Evolutionary conservation across 352 stramenopile species (phyloP), one percentile per base, ranked within the genome.

Genomic region (Globisporangium viniferum): DNA sequence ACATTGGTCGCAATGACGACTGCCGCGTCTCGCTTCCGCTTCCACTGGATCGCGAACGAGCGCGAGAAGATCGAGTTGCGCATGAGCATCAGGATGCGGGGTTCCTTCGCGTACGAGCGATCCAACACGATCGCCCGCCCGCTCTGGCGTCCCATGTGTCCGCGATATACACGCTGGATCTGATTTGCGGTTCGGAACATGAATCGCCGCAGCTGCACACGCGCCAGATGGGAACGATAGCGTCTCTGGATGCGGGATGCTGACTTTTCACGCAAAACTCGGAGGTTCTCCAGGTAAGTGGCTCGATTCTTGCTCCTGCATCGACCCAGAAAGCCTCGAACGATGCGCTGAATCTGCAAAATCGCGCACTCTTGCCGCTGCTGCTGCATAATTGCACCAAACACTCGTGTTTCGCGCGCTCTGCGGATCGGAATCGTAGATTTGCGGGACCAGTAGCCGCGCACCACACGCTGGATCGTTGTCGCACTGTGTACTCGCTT

Each of bases 151-250:
- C 81, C 84, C 0, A 64, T 10, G 60, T 78, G 81, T 1, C 84
- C 86, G 35, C 86, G 83, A 59, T 75, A 85, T 2, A 87, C 56
- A 12, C 79, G 73, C 63, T 94, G 84, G 12, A 94, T 29, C n/a
- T 77, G 65, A 0, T 65, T 80, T 3, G 83, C 73, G 22, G 79
- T 74, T 1, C 72, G 60, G 51, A 76, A 79, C 29, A 88, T 54
- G 48, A 82, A 76, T 2, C 68, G 70, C 0, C 44, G 48, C 1
- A 93, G 69, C 9, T 76, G 64, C 2, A 92, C 73, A 8, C 78
- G 74, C 4, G 78, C 80, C 18, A 87, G 60, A 61, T 92, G 74
- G 5, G 82, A 83, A 33, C 86, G 81, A 35, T 78, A 86, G 20
- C 68, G 65, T 57, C 74, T 63, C 57, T 94, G 86, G 66, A 94